Evolutionary conservation across 176 grass and related monocot species (phyloP).

Genomic region (Cenchrus fungigraminus): DNA sequence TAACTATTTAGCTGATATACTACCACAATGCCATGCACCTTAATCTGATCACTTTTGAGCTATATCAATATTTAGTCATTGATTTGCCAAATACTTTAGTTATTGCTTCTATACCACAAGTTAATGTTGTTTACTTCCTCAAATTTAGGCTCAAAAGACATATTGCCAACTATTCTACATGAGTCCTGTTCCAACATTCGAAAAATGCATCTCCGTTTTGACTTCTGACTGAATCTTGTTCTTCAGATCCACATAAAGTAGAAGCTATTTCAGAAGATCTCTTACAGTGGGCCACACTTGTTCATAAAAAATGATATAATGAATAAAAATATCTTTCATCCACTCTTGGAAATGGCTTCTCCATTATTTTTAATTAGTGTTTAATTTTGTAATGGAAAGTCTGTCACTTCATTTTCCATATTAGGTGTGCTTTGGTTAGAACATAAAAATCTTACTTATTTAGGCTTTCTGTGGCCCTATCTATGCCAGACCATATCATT

Average conservation of each 20-base stretch:
- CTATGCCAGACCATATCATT: conserved; percentile 24
- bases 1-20: conserved; percentile 21
- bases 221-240: conserved; percentile 8
- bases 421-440: conserved; percentile 23
- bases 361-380: conserved; percentile 4
- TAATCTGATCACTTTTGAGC: not conserved
- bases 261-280: conserved; percentile 20
- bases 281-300: conserved; percentile 18
- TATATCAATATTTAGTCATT: conserved; percentile 8
- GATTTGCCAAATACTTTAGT: conserved; percentile 3
- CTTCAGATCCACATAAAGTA: not conserved
- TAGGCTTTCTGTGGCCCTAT: not conserved
- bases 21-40: conserved; percentile 13
- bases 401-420: conserved; percentile 11
- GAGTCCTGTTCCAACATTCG: not conserved
- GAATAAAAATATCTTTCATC: conserved; percentile 24
- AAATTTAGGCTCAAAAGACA: not conserved
- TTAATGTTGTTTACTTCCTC: conserved; percentile 34
- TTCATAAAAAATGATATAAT: conserved; percentile 14
- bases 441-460: conserved; percentile 15
- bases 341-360: not conserved
- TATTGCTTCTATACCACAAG: conserved; percentile 14
- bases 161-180: conserved; percentile 18
- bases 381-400: not conserved
- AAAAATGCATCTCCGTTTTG: conserved; percentile 5